phyloP scores from a whole-genome alignment of 805 yeast genomes.

The Clavispora fructus region DNA sequence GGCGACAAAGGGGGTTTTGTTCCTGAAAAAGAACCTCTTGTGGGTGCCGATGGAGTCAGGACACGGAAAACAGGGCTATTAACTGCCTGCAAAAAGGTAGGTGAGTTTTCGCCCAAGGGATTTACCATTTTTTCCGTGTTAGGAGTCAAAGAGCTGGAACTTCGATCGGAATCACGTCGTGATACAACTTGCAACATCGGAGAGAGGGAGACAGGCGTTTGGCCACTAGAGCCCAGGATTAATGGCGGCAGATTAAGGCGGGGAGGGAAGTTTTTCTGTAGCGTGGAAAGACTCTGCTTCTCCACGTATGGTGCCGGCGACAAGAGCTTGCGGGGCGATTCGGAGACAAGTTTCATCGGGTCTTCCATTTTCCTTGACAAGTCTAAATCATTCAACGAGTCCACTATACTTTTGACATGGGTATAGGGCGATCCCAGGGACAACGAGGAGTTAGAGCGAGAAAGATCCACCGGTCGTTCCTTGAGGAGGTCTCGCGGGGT shows the following conservation, averaged over 20 bases:
- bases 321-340: conserved; percentile 53
- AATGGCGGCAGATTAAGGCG: neutral
- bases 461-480: conserved; percentile 3
- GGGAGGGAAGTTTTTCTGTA: conserved; percentile 45
- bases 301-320: conserved; percentile 47
- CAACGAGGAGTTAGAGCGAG: conserved; percentile 5
- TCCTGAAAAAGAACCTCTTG: conserved; percentile 4
- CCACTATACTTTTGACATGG: conserved; percentile 21
- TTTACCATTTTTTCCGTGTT: neutral
- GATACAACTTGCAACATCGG: neutral
- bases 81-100: neutral
- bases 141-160: neutral
- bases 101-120: neutral
- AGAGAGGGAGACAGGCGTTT: neutral
- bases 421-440: conserved; percentile 8
- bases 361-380: conserved; percentile 16
- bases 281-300: conserved; percentile 54
- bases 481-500: conserved; percentile 43
- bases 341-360: conserved; percentile 7
- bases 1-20: conserved; percentile 74
- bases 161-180: neutral
- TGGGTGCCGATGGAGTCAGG: neutral
- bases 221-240: conserved; percentile 3
- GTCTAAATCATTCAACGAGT: conserved; percentile 24
- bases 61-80: neutral